Evolutionary conservation across 2,329 filamentous ascomycete genomes (phyloP).

Genomic region (Botrytis paeoniae): DNA sequence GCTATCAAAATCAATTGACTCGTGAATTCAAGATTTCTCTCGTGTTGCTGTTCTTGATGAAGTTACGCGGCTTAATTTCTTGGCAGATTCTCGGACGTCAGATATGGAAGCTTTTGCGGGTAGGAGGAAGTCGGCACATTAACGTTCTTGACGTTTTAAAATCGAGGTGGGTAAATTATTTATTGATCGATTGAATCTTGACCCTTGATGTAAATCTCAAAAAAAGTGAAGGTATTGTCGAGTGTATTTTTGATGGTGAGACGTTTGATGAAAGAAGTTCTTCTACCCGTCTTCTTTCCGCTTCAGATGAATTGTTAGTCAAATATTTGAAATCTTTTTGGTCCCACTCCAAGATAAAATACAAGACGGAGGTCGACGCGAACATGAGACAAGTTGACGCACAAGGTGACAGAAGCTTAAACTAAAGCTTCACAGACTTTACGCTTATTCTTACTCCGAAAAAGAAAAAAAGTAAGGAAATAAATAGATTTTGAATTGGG

Average conservation of each 20-base stretch:
- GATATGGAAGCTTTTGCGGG: conserved; percentile 11
- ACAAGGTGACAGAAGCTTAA: conserved; percentile 36
- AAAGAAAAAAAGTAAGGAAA: not conserved
- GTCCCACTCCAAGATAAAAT: conserved; percentile 11
- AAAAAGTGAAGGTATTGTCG: not conserved
- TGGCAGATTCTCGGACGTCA: conserved; percentile 16
- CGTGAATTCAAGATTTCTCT: not conserved
- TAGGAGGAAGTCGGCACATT: not conserved
- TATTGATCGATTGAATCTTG: not conserved
- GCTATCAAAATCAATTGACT: not conserved
- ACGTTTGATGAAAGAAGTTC: conserved; percentile 25
- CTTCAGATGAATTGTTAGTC: conserved; percentile 36
- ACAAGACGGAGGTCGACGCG: conserved; percentile 24
- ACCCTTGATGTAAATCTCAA: not conserved
- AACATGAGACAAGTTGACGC: conserved; percentile 33
- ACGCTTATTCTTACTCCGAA: conserved; percentile 4
- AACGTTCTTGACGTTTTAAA: conserved; percentile 1
- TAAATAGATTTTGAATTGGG: not conserved
- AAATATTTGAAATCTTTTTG: conserved; percentile 19
- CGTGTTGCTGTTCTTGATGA: not conserved
- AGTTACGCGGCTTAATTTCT: conserved; percentile 13
- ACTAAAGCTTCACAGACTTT: conserved; percentile 16
- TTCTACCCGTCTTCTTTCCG: conserved; percentile 26
- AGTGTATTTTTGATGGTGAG: conserved; percentile 21
- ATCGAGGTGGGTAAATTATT: not conserved